Evolutionary conservation across 1,284 basidiomycete species (phyloP), one percentile per base, ranked within the genome.

Genomic region (Trichosporon coremiiforme): DNA sequence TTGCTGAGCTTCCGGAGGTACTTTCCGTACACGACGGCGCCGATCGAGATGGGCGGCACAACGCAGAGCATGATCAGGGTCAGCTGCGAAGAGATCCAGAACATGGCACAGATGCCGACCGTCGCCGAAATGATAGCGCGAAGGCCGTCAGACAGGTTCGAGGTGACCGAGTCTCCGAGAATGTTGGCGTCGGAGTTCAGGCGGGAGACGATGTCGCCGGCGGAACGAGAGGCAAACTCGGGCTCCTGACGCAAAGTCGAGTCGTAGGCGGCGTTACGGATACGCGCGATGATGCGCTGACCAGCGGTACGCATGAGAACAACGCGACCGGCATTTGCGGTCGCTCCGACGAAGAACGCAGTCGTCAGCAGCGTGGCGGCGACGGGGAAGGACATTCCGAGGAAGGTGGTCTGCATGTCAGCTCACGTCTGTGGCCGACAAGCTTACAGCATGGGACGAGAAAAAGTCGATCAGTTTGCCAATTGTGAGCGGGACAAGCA

Each of bases 11-110:
- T 91, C 78, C 96, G 95, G 65, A 99, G 85, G 83, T 98, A 99
- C 13, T 94, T 89, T 69, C 96, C 96, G 79, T 98, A 99, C 80
- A 95, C 93, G 17, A 98, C 95, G 62, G 95, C 95, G 73, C 94
- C 95, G 69, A 99, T 87, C 7, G 95, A 96, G 9, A 98, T 91
- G 0, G 96, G 96, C 5, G 96, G 97, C 0, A 99, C 95, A 66
- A 98, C 90, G 22, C 90, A 89, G 72, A 98, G 88, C 96, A 98
- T 98, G 71, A 98, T 86, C 64, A 93, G 81, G 0, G 96, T 98
- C 70, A 99, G 85, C 68, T 90, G 91, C 0, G 93, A 91, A 0
- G 95, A 98, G 72, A 98, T 89, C 84, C 91, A 95, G 76, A 98
- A 91, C 96, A 99, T 99, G 68, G 95, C 93, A 53, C 92, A 92